Percentiles rank a stretch among this genome's conserved stretches.
Conservation (phyloP, 225 moss, liverwort and hornwort species). For the Bryoerythrophyllum caledonicum region DNA sequence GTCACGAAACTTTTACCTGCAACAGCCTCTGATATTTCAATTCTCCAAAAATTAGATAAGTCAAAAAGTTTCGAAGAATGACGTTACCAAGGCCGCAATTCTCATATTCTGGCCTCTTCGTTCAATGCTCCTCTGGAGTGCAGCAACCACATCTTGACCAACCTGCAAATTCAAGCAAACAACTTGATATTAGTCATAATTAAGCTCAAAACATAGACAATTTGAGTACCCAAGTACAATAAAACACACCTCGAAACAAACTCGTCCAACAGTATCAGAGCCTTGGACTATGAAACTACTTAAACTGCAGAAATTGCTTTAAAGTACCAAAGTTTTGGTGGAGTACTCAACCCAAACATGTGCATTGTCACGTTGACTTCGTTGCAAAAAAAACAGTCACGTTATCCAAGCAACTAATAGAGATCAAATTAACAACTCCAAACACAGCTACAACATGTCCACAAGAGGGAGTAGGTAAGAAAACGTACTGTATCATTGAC, state of each 20-base stretch:
- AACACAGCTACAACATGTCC: constrained; percentile 2
- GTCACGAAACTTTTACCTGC: background rate
- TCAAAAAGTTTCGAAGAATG: background rate
- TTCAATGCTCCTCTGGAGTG: constrained; percentile 54
- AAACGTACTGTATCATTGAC: constrained; percentile 61
- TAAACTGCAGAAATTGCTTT: background rate
- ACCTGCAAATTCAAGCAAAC: constrained; percentile 36
- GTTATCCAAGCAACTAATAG: constrained; percentile 1
- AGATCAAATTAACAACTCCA: background rate
- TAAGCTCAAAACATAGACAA: background rate
- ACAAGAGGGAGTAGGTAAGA: constrained; percentile 7
- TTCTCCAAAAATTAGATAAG: background rate
- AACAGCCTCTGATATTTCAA: background rate
- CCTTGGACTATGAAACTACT: constrained; percentile 1
- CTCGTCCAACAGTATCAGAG: background rate
- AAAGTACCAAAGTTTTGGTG: background rate
- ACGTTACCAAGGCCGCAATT: constrained; percentile 66
- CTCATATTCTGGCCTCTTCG: constrained; percentile 63
- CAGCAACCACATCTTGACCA: constrained; percentile 71
- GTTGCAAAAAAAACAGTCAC: background rate
- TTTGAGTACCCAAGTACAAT: background rate
- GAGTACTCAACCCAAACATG: background rate
- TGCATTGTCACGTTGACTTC: background rate
- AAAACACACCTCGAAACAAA: background rate
- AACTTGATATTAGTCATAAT: constrained; percentile 10